Evolutionary conservation across 1,284 basidiomycete species (phyloP), one percentile per base, ranked within the genome.

Genomic region (Fistulinella cinereoalba): DNA sequence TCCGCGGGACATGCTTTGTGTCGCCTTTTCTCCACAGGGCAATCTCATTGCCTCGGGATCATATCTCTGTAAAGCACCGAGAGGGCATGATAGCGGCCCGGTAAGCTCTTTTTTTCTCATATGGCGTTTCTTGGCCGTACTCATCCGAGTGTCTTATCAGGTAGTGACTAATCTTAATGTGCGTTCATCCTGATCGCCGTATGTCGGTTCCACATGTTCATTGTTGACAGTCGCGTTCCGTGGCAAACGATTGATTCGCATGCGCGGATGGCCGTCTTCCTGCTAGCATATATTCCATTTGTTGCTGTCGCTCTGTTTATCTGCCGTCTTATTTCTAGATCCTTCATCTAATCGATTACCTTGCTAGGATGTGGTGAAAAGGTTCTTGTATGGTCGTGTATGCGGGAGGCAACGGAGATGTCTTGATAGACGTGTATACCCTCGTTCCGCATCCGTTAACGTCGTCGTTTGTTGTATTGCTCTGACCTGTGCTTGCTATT

Each of bases 1-100:
- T 43, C 59, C 57, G 6, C 55, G 57, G 9, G 55, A 58, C 18
- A 57, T 62, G 55, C 37, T 58, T 3, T 62, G 57, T 32, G 60
- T 60, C 38, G 51, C 55, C 43, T 62, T 49, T 36, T 58, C 60
- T 33, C 57, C 57, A 11, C 50, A 56, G 12, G 60, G 57, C 34
- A 55, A 60, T 16, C 39, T 41, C 21, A 55, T 58, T 21, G 57
- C 55, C 7, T 48, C 47, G 33, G 57, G 60, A 1, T 10, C 44
- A 28, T 62, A 46, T 29, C 38, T 58, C n/a, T 62, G 52, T 12
- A 56, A 43, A 24, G 41, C 34, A 8, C 59, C 59, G 16, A 41
- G 25, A 24, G 40, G 22, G 8, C 39, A 21, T 10, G 54, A 43
- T 19, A n/a, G n/a, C n/a, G n/a, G 18, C n/a, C 19, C 7, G 34